These are phyloP conservation scores for Jackrogersella multiformis DNA, from an alignment of 495 filamentous ascomycete genomes.

Conservation along the genomic window DNA sequence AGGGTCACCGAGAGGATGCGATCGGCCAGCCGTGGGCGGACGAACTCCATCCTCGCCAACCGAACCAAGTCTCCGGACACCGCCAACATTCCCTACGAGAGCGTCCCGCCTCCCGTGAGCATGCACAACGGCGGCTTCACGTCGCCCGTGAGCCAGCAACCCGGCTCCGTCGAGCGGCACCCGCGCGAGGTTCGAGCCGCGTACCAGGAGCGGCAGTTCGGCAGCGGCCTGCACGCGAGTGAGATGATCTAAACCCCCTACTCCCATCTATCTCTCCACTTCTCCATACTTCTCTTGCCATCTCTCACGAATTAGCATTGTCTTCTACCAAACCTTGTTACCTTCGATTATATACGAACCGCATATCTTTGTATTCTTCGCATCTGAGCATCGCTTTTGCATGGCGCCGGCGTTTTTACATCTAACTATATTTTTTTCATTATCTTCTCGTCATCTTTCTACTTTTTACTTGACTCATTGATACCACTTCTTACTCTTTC, in stretches of 20 bases:
- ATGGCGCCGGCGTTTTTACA: slow-evolving; percentile 45
- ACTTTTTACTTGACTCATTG: slow-evolving; percentile 8
- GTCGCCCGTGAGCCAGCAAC: slow-evolving; percentile 4
- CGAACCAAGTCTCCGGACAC: slow-evolving; percentile 55
- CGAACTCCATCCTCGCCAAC: slow-evolving; percentile 45
- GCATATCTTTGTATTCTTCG: slow-evolving; percentile 35
- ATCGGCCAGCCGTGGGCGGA: slow-evolving; percentile 68
- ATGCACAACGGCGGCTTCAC: slow-evolving; percentile 17
- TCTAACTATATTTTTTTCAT: neutral
- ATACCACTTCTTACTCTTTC: slow-evolving; percentile 41
- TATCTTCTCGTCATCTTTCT: neutral
- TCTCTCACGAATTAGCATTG: slow-evolving; percentile 1
- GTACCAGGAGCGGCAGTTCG: slow-evolving; percentile 49
- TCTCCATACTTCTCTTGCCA: slow-evolving; percentile 8
- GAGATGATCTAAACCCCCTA: slow-evolving; percentile 54
- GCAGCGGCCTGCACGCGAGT: slow-evolving; percentile 56
- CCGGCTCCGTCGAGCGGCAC: slow-evolving; percentile 47
- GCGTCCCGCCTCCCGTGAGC: slow-evolving; percentile 54
- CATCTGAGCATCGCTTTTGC: slow-evolving; percentile 38
- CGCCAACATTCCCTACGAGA: slow-evolving; percentile 64
- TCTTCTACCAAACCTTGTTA: slow-evolving; percentile 2
- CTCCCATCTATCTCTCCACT: neutral
- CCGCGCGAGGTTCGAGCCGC: slow-evolving; percentile 53
- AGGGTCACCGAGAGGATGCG: slow-evolving; percentile 75
- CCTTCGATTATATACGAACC: slow-evolving; percentile 33